Percentiles rank a stretch among this genome's conserved stretches.
Evolutionary conservation across 345 rosid species (phyloP).

Genomic region (Adansonia digitata): DNA sequence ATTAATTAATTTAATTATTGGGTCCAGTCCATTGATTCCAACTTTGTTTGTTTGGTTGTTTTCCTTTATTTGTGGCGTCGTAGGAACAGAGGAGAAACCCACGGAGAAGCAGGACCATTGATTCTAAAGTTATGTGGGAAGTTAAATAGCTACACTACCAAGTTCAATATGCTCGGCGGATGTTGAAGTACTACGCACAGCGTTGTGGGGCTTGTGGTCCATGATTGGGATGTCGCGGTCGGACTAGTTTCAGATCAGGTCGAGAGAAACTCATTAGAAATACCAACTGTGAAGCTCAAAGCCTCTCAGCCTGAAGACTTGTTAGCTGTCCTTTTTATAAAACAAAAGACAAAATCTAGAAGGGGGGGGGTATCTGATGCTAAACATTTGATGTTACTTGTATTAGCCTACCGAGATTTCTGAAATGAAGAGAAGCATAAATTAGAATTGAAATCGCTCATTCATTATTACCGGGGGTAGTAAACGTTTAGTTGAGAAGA

Average conservation of each 20-base stretch:
- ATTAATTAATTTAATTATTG: background rate
- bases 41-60: background rate
- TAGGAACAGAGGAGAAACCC: background rate
- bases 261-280: no score
- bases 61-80: background rate
- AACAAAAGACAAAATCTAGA: no score
- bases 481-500: slow-evolving; percentile 35
- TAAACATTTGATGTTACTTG: no score
- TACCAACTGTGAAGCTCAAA: no score
- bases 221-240: no score
- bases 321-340: no score
- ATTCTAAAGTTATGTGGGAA: background rate
- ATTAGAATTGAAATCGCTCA: background rate
- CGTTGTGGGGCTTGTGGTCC: background rate
- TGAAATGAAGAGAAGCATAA: background rate
- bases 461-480: slow-evolving; percentile 9
- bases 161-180: no score
- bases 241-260: no score
- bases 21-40: background rate
- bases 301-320: no score
- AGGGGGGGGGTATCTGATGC: no score
- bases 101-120: background rate
- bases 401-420: no score
- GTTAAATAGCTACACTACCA: no score
- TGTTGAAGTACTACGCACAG: background rate